phyloP scores from a whole-genome alignment of 2,329 filamentous ascomycete genomes.

The Beauveria pseudobassiana region DNA sequence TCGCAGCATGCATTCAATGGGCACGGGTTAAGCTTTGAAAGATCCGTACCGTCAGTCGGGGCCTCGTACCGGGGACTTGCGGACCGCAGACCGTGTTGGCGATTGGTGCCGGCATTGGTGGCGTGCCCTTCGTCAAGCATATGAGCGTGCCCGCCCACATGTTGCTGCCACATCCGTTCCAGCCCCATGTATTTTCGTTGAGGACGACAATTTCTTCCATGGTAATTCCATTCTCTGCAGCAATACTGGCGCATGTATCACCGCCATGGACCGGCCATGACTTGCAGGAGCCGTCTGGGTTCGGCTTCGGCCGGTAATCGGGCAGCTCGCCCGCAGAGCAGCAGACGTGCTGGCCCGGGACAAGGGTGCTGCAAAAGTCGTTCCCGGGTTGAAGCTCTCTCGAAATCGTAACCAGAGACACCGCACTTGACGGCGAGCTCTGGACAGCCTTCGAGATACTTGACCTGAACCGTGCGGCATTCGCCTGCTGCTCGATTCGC shows the following conservation, averaged over 20 bases:
- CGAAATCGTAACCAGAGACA: slow-evolving; percentile 30
- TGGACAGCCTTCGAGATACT: slow-evolving; percentile 24
- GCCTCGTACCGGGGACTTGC: slow-evolving; percentile 16
- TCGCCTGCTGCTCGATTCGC: no score
- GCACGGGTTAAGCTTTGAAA: slow-evolving; percentile 22
- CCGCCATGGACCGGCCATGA: not conserved
- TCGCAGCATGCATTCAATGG: slow-evolving; percentile 25
- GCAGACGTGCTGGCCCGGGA: not conserved
- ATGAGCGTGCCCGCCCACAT: slow-evolving; percentile 12
- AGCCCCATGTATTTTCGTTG: slow-evolving; percentile 23
- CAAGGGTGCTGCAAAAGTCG: not conserved
- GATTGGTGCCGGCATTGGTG: slow-evolving; percentile 21
- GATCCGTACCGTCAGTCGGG: slow-evolving; percentile 3
- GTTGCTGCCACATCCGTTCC: slow-evolving; percentile 18
- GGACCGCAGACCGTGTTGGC: slow-evolving; percentile 24
- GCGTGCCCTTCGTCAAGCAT: slow-evolving; percentile 22
- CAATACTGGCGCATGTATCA: not conserved
- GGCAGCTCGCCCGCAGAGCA: not conserved
- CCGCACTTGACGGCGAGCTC: slow-evolving; percentile 25
- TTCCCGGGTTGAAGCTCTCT: slow-evolving; percentile 17
- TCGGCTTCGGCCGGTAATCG: not conserved
- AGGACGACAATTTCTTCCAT: not conserved
- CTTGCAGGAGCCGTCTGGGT: slow-evolving; percentile 5
- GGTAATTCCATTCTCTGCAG: not conserved
- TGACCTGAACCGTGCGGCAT: slow-evolving; percentile 21